Base-by-base conservation (phyloP, 805 yeast genomes). In the Kluyveromyces nonfermentans region DNA sequence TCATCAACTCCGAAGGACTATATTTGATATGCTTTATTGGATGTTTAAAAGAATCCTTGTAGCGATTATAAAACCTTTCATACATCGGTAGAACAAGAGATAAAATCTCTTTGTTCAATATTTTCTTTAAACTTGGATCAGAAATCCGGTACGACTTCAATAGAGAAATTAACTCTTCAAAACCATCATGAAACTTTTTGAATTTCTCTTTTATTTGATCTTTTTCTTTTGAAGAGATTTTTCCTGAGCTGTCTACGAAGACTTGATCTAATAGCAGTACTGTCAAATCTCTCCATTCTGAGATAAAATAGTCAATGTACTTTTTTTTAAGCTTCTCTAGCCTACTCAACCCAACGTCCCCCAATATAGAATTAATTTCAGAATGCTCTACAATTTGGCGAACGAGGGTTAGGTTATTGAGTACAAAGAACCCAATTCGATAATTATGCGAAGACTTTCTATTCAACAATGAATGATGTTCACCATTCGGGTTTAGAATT, bases 141-240 rank as follows among this genome's bases (percentile, higher is more conserved):
- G 80, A 75, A 37, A 87, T 72, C 45, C 74, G 75, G 59, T 78
- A 82, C 40, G 72, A 71, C 53, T 78, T 80, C 57, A 84, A 85
- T 45, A 74, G 78, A 25, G 72, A 72, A 19, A 82, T 74, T 30
- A 89, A 75, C 30, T 77, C 85, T 43, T 93, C 97, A 58, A 93
- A 85, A 36, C 81, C 82, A 22, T 76, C 77, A 59, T 89, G 90
- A 67, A 90, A 93, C 46, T 74, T 80, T 50, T 75, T 77, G 65
- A 86, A 87, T 56, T 85, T 78, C 48, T 93, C 96, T 56, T 90
- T 93, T 44, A 87, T 77, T 40, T 71, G 76, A 43, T 87, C 96
- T 49, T 78, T 77, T 50, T 87, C 95, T 51, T 85, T 83, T n/a
- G 78, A 77, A 37, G 77, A 67, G 50, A 67, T 59, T 50, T 68